These are phyloP conservation scores for Heterobasidion parviporum DNA, from an alignment of 1,284 basidiomycete species.

Conservation along the genomic window DNA sequence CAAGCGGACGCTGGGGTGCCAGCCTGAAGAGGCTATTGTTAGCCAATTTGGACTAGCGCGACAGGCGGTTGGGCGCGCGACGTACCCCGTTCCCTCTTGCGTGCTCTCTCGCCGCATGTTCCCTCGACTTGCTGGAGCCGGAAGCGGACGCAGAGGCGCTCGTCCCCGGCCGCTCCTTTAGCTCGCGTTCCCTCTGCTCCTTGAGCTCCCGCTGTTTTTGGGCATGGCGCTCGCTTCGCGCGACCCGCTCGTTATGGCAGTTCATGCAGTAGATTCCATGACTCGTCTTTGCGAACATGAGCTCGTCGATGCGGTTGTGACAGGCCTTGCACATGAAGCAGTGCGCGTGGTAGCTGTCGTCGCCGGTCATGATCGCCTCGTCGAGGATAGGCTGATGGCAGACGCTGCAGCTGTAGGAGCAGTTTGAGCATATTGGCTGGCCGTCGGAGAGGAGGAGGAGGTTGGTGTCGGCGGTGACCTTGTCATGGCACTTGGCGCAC, in stretches of 20 bases:
- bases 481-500: constrained; percentile 74
- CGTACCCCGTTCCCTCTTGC: constrained; percentile 6
- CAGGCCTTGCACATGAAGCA: constrained; percentile 98
- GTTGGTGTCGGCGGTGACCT: constrained; percentile 90
- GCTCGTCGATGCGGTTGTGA: constrained; percentile 90
- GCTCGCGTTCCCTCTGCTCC: constrained; percentile 11
- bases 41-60: neutral
- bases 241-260: constrained; percentile 96
- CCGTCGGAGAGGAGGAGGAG: constrained; percentile 93
- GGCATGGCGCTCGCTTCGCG: constrained; percentile 82
- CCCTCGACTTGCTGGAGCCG: constrained; percentile 35
- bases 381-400: constrained; percentile 89
- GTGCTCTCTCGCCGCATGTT: constrained; percentile 29
- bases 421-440: constrained; percentile 93
- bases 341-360: constrained; percentile 97
- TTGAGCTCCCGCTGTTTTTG: constrained; percentile 54
- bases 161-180: too few species aligned
- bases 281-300: constrained; percentile 97
- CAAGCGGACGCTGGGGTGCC: neutral
- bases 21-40: neutral
- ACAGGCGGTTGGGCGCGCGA: neutral
- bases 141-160: too few species aligned
- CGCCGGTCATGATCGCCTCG: constrained; percentile 98
- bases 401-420: constrained; percentile 94
- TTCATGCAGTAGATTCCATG: constrained; percentile 99